Conservation (phyloP, 1,139 yeast genomes). For the Taphrina populina region DNA sequence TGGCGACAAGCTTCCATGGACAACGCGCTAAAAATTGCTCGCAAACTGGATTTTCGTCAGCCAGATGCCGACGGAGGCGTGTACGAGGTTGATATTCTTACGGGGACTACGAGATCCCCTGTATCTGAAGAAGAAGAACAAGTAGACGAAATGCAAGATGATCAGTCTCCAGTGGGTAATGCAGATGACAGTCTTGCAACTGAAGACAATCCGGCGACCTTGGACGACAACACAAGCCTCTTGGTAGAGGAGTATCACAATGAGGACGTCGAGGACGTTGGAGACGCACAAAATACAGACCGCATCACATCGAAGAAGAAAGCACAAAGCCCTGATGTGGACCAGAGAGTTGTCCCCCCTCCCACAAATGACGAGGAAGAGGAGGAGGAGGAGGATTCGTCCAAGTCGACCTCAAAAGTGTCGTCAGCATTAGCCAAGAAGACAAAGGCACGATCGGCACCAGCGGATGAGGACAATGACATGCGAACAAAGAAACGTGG, state of each 20-base stretch:
- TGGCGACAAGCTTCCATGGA: slow-evolving; percentile 3
- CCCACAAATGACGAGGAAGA: slow-evolving; percentile 19
- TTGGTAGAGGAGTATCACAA: neutral
- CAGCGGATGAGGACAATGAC: too few species aligned
- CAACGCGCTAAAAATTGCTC: slow-evolving; percentile 29
- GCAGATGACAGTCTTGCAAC: too few species aligned
- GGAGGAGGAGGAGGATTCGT: slow-evolving; percentile 6
- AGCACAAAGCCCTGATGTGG: neutral
- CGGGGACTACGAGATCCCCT: neutral
- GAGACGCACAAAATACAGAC: slow-evolving; percentile 36
- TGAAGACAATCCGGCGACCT: too few species aligned
- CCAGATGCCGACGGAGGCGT: too few species aligned
- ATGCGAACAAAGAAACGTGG: too few species aligned
- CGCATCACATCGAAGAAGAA: slow-evolving; percentile 33
- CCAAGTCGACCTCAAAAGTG: neutral
- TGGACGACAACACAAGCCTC: neutral
- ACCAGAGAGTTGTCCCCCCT: neutral
- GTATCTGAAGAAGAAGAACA: neutral
- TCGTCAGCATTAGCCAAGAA: neutral
- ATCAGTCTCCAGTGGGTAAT: too few species aligned
- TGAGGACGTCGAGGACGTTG: slow-evolving; percentile 31
- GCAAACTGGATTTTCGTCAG: slow-evolving; percentile 33
- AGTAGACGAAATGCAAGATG: too few species aligned
- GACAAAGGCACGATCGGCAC: too few species aligned
- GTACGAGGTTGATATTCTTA: slow-evolving; percentile 7